A percentile compares a stretch with the other conserved stretches of the same genome.
Evolutionary conservation across 2,329 filamentous ascomycete species (phyloP).

Genomic region (Colletotrichum sp.): DNA sequence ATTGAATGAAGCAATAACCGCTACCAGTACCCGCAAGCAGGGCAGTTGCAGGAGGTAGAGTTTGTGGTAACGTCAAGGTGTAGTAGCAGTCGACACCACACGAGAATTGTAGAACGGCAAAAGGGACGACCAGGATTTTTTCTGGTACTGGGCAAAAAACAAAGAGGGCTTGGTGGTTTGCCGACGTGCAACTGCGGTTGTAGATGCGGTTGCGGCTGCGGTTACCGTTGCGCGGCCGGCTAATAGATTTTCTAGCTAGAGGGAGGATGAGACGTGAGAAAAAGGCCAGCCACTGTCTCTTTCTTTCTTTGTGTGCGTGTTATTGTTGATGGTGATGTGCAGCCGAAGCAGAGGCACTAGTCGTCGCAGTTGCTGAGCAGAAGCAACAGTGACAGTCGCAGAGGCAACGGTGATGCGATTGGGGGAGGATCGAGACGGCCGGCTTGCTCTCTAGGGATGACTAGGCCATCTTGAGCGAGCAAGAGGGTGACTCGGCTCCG

Average conservation of each 20-base stretch:
- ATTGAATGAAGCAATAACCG: neutral
- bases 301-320: slow-evolving; percentile 12
- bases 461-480: neutral
- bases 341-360: neutral
- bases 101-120: neutral
- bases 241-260: neutral
- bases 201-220: slow-evolving; percentile 8
- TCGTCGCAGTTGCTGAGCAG: neutral
- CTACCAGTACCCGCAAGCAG: neutral
- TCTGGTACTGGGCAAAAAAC: neutral
- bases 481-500: neutral
- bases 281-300: neutral
- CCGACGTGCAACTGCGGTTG: neutral
- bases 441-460: neutral
- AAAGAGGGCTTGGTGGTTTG: neutral
- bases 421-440: neutral
- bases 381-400: neutral
- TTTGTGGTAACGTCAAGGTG: neutral
- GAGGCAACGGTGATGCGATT: neutral
- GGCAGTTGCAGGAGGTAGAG: neutral
- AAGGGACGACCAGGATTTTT: neutral
- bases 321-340: neutral
- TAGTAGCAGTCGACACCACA: neutral
- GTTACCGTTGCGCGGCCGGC: slow-evolving; percentile 10
- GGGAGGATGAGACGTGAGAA: neutral